Base-by-base conservation (phyloP, 352 stramenopile species). In the Pythium vanterpoolii region DNA sequence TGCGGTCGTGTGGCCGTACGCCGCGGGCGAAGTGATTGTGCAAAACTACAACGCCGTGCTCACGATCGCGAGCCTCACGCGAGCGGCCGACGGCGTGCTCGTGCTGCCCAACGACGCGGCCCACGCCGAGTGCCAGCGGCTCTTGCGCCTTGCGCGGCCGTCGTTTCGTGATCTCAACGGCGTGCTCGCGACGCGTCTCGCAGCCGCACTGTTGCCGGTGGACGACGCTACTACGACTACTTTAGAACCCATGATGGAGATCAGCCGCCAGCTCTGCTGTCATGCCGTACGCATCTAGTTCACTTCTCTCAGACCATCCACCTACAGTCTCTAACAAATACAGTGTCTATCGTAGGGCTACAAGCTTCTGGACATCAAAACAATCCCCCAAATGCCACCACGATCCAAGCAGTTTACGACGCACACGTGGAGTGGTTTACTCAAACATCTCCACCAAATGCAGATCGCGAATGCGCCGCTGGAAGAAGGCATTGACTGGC, bases 41-140 rank as follows among this genome's bases (percentile, higher is more conserved):
- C 88, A 96, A 60, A 93, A 94, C 64, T 96, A 96, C 72, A 96
- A 96, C 69, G 72, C 84, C n/a, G 64, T 95, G 50, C 83, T 96
- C 23, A 95, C 85, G 2, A 88, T 94, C 56, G 86, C 87, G 23
- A 77, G 82, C 34, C 78, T 96, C 19, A 64, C 76, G n/a, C 69
- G 81, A 13, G 74, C 62, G 23, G 55, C 71, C 3, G 68, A 92
- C 49, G 77, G 79, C 38, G 71, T 95, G 43, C 53, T 95, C 27
- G 77, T 89, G 64, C 60, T 95, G 19, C 74, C 83, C 50, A 95
- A 95, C 48, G 83, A 95, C 57, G 51, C 58, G 14, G 79, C 78
- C 19, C 76, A 68, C 45, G 51, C 71, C 11, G 79, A 87, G 11
- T 94, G 83, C 45, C 64, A 79, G 54, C 72, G 65, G 27, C 53